Conservation (phyloP, 176 grass and related monocot genomes). For the Raddia guianensis region DNA sequence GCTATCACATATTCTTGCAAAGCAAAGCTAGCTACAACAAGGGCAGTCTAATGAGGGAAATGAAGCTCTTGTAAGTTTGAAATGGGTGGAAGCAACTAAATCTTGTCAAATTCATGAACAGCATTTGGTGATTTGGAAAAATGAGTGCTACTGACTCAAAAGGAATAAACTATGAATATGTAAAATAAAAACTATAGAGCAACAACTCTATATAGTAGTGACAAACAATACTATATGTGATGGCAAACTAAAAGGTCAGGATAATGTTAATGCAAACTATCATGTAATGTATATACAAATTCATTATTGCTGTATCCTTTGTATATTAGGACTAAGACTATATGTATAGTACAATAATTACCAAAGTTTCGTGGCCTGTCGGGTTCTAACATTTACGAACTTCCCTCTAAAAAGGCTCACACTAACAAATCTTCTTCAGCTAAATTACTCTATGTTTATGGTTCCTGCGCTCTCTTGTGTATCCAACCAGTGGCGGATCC, state of each 20-base stretch:
- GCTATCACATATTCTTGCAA: background rate
- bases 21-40: background rate
- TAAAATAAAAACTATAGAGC: background rate
- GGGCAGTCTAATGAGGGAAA: background rate
- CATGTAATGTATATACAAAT: background rate
- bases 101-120: constrained; percentile 7
- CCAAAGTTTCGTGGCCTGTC: background rate
- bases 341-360: background rate
- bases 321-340: background rate
- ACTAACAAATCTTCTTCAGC: background rate
- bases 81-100: background rate
- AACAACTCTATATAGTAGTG: background rate
- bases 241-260: background rate
- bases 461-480: background rate
- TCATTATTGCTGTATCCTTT: background rate
- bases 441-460: background rate
- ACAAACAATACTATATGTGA: constrained; percentile 1
- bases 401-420: background rate
- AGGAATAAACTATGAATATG: background rate
- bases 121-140: background rate
- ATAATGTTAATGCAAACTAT: background rate
- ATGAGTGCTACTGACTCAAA: background rate
- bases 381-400: background rate
- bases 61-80: background rate
- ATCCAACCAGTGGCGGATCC: background rate